Base-by-base conservation (phyloP, 1,284 basidiomycete species). In the Ganoderma boninense region DNA sequence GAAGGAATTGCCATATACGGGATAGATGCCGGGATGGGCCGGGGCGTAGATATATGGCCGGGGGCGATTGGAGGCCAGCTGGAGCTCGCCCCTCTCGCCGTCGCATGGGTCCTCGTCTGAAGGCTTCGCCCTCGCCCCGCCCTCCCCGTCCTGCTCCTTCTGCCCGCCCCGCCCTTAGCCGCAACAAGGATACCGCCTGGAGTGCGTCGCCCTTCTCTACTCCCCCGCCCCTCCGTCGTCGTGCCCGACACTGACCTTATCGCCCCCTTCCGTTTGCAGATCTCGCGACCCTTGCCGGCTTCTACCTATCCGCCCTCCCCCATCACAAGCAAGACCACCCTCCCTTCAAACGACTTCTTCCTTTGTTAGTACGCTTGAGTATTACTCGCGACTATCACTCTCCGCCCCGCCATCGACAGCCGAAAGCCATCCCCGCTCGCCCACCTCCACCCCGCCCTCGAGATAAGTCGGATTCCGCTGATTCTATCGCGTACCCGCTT, bases 271-370 rank as follows among this genome's bases (percentile, higher is more conserved):
- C 6, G 38, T 38, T 61, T 62, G 52, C 81, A 95, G 92, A 87
- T 90, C 94, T 96, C 95, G 95, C 95, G 95, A 96, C 95, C 95
- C 95, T 95, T 92, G 90, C 88, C 92, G 92, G 92, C 91, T 86
- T 88, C 92, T 87, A 81, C 82, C 82, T 78, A 77, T 80, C 87
- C 87, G 84, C 80, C 81, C 78, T 74, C 78, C 80, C 80, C 77
- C 74, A 73, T 43, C 57, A 10, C 64, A 65, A 69, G 74, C 77
- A 79, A 81, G 76, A 62, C 60, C 76, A 78, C 42, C 67, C 62
- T 29, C 61, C 67, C 68, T 67, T 77, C 79, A 75, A 74, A 76
- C 73, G 74, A 74, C 78, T 75, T 76, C 76, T 32, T 44, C 76
- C 76, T 77, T 76, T 76, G 74, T 79, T 73, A 67, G 67, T 74